These are phyloP conservation scores for Croton setiger DNA, from an alignment of 441 rosid genomes.

Conservation along the genomic window DNA sequence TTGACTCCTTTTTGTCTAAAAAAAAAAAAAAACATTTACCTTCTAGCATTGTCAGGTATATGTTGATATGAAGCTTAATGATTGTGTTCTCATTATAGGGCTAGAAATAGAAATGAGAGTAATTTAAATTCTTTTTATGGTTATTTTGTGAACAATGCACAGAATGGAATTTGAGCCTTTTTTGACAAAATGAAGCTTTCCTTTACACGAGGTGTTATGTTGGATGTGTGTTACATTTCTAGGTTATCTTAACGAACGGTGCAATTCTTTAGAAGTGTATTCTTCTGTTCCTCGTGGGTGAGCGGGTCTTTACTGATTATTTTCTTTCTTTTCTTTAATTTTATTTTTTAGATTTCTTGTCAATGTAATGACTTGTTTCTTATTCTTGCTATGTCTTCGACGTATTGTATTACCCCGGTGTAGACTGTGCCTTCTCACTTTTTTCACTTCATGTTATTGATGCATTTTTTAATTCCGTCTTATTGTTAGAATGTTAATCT, in stretches of 20 bases:
- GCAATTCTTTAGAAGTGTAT: neutral
- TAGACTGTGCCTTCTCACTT: neutral
- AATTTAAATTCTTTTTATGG: neutral
- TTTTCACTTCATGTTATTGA: neutral
- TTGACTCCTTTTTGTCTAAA: neutral
- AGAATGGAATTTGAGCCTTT: neutral
- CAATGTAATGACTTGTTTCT: neutral
- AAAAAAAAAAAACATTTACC: neutral
- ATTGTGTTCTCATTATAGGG: neutral
- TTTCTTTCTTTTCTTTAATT: neutral
- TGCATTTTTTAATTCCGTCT: neutral
- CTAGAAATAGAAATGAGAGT: neutral
- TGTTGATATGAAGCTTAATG: neutral
- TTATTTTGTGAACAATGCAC: neutral
- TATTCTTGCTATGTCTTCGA: neutral
- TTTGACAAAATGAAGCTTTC: neutral
- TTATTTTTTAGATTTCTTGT: neutral
- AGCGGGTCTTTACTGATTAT: too few relatives aligned
- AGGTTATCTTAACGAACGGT: neutral
- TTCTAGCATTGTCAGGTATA: neutral
- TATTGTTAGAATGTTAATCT: constrained; percentile 17
- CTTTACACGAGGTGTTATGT: neutral
- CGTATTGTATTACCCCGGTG: neutral
- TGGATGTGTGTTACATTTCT: neutral
- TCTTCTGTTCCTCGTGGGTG: neutral